Evolutionary conservation across 805 yeast species (phyloP).

Genomic region (Pichia gijzeniarum): DNA sequence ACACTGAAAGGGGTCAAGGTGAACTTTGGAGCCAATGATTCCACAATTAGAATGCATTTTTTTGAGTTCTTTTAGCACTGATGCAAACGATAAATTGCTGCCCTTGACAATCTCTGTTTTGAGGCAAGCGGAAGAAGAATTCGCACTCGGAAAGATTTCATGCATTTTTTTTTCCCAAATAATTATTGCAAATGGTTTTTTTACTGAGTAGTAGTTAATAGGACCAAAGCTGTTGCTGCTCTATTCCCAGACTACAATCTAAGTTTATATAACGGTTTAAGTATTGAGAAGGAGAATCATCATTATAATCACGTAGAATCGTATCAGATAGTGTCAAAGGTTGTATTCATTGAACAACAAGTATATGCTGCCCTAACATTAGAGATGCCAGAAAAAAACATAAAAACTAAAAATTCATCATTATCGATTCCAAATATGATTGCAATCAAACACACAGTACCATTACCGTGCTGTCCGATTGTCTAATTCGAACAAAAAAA

Average conservation of each 20-base stretch:
- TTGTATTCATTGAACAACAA: constrained; percentile 70
- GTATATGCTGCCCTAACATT: constrained; percentile 63
- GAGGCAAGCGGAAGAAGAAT: too few relatives aligned
- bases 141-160: too few relatives aligned
- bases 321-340: constrained; percentile 61
- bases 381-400: constrained; percentile 87
- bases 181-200: too few relatives aligned
- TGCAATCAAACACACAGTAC: neutral
- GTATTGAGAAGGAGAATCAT: too few relatives aligned
- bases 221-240: too few relatives aligned
- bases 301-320: neutral
- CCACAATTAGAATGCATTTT: neutral
- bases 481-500: neutral
- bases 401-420: constrained; percentile 12
- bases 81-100: too few relatives aligned
- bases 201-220: too few relatives aligned
- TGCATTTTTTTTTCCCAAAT: too few relatives aligned
- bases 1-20: constrained; percentile 58
- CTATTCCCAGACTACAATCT: too few relatives aligned
- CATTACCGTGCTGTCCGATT: constrained; percentile 1
- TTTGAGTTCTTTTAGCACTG: too few relatives aligned
- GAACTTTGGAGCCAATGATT: constrained; percentile 49
- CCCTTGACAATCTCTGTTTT: too few relatives aligned
- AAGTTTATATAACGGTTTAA: too few relatives aligned
- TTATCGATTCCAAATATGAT: constrained; percentile 4